These are phyloP conservation scores for Globisporangium cederbergense DNA, from an alignment of 352 stramenopile species.

Conservation along the genomic window DNA sequence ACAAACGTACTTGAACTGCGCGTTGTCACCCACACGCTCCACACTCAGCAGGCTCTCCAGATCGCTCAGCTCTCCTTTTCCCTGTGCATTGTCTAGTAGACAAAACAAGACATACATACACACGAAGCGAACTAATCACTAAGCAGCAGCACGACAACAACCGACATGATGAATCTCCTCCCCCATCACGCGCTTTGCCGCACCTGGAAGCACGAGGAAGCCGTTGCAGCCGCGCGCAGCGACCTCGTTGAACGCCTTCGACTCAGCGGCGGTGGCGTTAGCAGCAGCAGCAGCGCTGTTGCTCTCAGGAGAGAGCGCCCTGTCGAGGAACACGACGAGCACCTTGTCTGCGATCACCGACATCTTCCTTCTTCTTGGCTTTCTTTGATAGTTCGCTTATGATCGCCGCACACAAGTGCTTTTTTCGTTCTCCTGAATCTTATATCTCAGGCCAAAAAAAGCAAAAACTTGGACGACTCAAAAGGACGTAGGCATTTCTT, in stretches of 20 bases:
- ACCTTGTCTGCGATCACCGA: constrained; percentile 46
- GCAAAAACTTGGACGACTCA: neutral
- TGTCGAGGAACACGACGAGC: constrained; percentile 49
- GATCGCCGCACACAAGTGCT: neutral
- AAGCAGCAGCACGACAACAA: neutral
- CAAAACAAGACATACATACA: no score
- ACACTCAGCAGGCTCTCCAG: constrained; percentile 36
- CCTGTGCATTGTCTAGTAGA: constrained; percentile 3
- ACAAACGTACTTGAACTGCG: constrained; percentile 27
- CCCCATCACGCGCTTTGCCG: neutral
- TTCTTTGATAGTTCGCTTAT: neutral
- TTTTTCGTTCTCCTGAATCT: neutral
- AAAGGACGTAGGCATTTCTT: neutral
- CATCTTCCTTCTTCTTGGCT: constrained; percentile 21
- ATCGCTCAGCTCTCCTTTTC: constrained; percentile 15
- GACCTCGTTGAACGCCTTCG: constrained; percentile 36
- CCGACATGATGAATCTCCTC: neutral
- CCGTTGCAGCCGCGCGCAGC: constrained; percentile 47
- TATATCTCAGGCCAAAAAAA: neutral
- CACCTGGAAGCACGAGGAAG: constrained; percentile 47
- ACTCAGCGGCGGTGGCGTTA: neutral
- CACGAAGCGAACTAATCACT: neutral
- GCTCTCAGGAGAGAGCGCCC: neutral
- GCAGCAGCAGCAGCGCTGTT: constrained; percentile 7
- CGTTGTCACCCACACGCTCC: constrained; percentile 18